phyloP scores from a whole-genome alignment of 768 basidiomycete genomes.

The Boletellus ananas region DNA sequence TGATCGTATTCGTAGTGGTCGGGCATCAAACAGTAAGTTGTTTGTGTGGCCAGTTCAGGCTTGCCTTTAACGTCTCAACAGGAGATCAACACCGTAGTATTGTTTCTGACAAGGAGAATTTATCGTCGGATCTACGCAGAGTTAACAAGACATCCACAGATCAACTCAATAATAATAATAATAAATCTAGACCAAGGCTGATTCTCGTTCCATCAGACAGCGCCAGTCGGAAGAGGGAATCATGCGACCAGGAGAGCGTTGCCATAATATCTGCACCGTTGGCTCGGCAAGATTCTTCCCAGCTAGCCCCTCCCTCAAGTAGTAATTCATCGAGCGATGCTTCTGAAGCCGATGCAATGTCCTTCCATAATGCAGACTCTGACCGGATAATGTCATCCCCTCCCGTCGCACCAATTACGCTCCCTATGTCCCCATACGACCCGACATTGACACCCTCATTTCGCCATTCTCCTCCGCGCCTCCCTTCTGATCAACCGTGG shows the following conservation, averaged over 20 bases:
- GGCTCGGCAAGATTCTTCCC: slow-evolving; percentile 23
- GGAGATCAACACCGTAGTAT: slow-evolving; percentile 61
- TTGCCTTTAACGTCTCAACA: slow-evolving; percentile 29
- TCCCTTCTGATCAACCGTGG: slow-evolving; percentile 80
- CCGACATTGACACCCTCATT: slow-evolving; percentile 73
- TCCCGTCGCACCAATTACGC: slow-evolving; percentile 20
- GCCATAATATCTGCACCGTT: slow-evolving; percentile 21
- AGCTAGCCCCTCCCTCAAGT: slow-evolving; percentile 15
- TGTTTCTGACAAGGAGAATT: slow-evolving; percentile 32
- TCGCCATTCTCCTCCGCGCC: slow-evolving; percentile 69
- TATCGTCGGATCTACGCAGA: slow-evolving; percentile 29
- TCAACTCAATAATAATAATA: slow-evolving; percentile 9
- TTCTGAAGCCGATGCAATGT: neutral
- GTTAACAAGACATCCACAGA: slow-evolving; percentile 24
- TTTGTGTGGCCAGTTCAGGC: slow-evolving; percentile 1
- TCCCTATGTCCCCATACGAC: slow-evolving; percentile 73
- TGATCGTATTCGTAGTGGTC: slow-evolving; percentile 56
- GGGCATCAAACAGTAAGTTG: slow-evolving; percentile 61
- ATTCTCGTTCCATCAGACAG: slow-evolving; percentile 19
- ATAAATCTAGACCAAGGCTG: slow-evolving; percentile 19
- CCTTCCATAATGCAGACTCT: neutral
- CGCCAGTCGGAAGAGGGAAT: slow-evolving; percentile 10
- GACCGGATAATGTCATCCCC: slow-evolving; percentile 24
- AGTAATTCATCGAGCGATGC: slow-evolving; percentile 1
- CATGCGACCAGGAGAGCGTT: slow-evolving; percentile 9